Conservation (phyloP, 306 rosid genomes). For the Cyclanthera cordifolia region DNA sequence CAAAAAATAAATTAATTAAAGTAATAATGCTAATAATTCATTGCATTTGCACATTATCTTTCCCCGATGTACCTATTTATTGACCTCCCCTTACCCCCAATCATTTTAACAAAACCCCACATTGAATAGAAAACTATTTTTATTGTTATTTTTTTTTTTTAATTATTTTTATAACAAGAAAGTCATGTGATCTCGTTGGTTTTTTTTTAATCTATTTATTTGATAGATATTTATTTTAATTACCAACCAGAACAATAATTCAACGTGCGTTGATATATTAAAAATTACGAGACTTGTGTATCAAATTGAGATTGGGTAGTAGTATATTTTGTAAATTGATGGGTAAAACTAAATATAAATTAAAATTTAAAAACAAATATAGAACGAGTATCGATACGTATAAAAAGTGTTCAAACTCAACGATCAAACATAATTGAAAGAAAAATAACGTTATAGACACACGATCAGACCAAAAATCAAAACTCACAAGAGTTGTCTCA, state of each 20-base stretch:
- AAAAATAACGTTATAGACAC: background rate
- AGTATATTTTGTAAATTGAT: no score
- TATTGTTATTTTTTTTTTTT: background rate
- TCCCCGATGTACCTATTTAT: background rate
- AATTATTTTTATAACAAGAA: background rate
- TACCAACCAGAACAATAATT: no score
- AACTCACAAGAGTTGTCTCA: background rate
- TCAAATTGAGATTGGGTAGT: no score
- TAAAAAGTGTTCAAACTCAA: background rate
- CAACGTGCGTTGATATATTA: no score
- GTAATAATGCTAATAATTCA: background rate
- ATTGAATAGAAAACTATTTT: background rate
- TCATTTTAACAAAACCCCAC: background rate
- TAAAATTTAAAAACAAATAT: no score
- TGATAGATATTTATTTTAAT: no score
- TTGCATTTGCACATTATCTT: background rate
- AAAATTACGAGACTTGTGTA: no score
- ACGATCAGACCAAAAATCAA: background rate
- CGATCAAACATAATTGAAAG: background rate
- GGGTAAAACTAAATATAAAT: no score
- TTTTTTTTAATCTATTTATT: background rate
- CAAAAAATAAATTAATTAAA: no score
- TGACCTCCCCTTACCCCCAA: background rate
- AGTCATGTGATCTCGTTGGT: background rate
- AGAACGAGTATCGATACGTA: background rate